These are phyloP conservation scores for Citrus unshiu DNA, from an alignment of 345 rosid genomes.

Conservation along the genomic window DNA sequence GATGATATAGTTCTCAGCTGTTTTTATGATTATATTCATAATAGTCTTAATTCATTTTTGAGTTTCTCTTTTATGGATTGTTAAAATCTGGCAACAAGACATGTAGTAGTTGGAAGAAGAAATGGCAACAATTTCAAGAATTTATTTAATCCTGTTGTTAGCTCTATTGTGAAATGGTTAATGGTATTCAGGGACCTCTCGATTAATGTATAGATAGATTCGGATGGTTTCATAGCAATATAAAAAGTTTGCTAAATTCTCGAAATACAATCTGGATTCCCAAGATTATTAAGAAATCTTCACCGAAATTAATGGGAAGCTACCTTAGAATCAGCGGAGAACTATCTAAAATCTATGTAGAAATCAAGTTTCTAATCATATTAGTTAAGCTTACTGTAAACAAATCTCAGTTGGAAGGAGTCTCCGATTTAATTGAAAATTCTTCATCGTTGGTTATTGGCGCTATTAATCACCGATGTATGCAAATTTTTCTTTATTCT, in stretches of 20 bases:
- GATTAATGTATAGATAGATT: too few relatives aligned
- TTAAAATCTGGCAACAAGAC: background rate
- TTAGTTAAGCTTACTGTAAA: background rate
- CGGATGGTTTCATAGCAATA: too few relatives aligned
- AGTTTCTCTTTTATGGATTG: background rate
- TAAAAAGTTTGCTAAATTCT: too few relatives aligned
- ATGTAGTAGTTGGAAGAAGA: background rate
- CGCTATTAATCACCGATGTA: background rate
- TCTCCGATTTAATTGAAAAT: background rate
- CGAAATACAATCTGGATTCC: rapidly evolving
- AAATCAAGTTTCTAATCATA: background rate
- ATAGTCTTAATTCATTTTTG: background rate
- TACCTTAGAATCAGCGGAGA: background rate
- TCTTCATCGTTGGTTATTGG: background rate
- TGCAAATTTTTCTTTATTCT: background rate
- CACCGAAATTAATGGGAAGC: too few relatives aligned
- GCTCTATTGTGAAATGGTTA: too few relatives aligned
- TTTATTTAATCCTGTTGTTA: too few relatives aligned
- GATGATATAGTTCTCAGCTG: too few relatives aligned
- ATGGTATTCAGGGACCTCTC: too few relatives aligned
- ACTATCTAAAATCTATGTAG: background rate
- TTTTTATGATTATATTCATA: background rate
- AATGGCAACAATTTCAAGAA: too few relatives aligned
- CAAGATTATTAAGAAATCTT: too few relatives aligned
- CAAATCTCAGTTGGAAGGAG: background rate